Evolutionary conservation across 176 grass and related monocot genomes (phyloP).

Genomic region (Dactylis glomerata): DNA sequence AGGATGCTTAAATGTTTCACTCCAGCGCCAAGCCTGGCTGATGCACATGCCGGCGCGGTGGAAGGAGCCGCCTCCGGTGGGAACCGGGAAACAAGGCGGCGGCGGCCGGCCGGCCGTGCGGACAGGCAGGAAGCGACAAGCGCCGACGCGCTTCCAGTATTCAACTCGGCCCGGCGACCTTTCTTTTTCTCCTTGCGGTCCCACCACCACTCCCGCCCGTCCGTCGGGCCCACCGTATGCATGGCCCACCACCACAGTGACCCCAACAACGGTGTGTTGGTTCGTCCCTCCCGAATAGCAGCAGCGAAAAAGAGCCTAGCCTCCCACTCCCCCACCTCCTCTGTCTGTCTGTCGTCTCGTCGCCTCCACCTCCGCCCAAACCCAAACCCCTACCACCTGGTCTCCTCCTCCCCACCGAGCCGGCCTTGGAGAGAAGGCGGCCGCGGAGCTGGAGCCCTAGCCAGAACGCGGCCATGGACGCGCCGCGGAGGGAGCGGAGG

Average conservation of each 20-base stretch:
- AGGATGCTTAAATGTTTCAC: too few relatives aligned
- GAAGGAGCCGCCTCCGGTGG: not conserved
- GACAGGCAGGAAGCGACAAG: conserved; percentile 37
- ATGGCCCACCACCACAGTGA: not conserved
- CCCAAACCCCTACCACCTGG: too few relatives aligned
- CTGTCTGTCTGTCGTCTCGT: not conserved
- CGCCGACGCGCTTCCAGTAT: conserved; percentile 4
- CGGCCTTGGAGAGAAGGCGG: too few relatives aligned
- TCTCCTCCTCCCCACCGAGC: not conserved
- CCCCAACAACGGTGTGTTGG: not conserved
- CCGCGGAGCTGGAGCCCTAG: not conserved
- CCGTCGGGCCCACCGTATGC: not conserved
- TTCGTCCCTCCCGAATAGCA: too few relatives aligned
- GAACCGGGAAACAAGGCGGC: not conserved
- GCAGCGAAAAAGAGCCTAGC: not conserved
- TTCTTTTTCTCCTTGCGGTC: not conserved
- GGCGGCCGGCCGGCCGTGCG: not conserved
- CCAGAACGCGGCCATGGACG: conserved; percentile 41
- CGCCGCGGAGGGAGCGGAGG: conserved; percentile 40
- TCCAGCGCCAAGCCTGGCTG: too few relatives aligned
- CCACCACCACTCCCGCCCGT: not conserved
- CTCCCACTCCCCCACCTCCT: conserved; percentile 16
- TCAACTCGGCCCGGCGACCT: not conserved
- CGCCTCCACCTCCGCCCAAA: not conserved
- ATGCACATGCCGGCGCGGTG: not conserved